A percentile compares a stretch with the other conserved stretches of the same genome.
Evolutionary conservation across 2,329 filamentous ascomycete species (phyloP).

Genomic region (Leptographium galeiforme): DNA sequence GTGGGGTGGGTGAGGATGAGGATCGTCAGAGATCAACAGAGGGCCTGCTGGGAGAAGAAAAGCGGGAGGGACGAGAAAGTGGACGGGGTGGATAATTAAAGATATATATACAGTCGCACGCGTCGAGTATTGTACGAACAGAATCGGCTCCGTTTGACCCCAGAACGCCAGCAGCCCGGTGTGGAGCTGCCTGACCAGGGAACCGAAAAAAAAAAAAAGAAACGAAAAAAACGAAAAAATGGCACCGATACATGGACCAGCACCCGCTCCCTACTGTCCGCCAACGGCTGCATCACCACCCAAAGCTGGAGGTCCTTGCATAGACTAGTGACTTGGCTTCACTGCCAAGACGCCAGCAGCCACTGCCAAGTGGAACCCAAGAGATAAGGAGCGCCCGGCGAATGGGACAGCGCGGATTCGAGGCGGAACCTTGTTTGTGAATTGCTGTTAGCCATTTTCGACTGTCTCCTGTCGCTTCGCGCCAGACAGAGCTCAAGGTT

Average conservation of each 20-base stretch:
- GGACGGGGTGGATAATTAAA: not conserved
- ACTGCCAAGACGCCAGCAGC: constrained; percentile 9
- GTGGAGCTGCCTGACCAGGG: not conserved
- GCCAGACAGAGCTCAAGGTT: not conserved
- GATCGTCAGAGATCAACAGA: not conserved
- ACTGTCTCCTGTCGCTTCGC: not conserved
- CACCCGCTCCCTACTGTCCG: not conserved
- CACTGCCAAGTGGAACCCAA: constrained; percentile 8
- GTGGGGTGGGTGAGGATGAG: not conserved
- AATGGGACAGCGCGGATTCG: constrained; percentile 8
- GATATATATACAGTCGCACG: not conserved
- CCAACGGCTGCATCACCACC: not conserved
- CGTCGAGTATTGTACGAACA: not conserved
- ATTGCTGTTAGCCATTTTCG: not conserved
- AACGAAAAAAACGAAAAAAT: not conserved
- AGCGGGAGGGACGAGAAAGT: not conserved
- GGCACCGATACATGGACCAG: not conserved
- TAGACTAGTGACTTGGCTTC: constrained; percentile 2
- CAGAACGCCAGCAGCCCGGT: not conserved
- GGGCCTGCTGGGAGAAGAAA: not conserved
- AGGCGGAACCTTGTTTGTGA: not conserved
- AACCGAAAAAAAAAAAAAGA: not conserved
- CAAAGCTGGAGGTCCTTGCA: not conserved
- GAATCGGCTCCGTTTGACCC: not conserved
- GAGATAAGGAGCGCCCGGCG: constrained; percentile 8